Percentiles rank a stretch among this genome's conserved stretches.
Conservation (phyloP, 1,139 yeast species). For the Taiozyma sp. region DNA sequence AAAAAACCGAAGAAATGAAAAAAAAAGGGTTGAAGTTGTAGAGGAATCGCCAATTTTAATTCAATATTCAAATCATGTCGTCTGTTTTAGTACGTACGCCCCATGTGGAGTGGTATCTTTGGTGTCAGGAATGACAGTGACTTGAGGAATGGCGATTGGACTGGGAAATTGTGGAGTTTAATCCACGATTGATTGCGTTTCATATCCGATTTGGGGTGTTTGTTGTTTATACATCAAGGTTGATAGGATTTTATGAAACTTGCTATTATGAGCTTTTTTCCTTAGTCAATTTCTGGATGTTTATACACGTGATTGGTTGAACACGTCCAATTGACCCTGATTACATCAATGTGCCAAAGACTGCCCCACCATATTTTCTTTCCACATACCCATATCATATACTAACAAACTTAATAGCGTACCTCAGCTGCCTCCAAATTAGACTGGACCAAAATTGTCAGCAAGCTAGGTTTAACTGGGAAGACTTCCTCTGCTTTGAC, state of each 20-base stretch:
- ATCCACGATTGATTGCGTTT: not conserved
- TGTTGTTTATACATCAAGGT: not conserved
- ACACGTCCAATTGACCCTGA: not conserved
- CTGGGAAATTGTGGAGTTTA: not conserved
- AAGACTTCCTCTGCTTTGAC: constrained; percentile 84
- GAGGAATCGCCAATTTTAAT: not conserved
- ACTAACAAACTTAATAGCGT: constrained; percentile 14
- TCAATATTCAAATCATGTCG: not conserved
- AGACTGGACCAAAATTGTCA: constrained; percentile 91
- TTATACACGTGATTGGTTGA: not conserved
- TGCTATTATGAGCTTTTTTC: too few relatives aligned
- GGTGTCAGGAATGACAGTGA: not conserved
- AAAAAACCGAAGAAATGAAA: not conserved
- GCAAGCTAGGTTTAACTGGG: constrained; percentile 90
- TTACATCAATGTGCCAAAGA: too few relatives aligned
- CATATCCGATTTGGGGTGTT: not conserved
- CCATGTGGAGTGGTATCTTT: not conserved
- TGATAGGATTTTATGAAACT: too few relatives aligned
- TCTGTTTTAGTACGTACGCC: not conserved
- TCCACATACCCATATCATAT: not conserved
- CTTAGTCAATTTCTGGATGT: too few relatives aligned
- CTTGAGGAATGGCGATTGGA: not conserved
- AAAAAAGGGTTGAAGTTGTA: not conserved
- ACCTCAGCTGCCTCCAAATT: constrained; percentile 75
- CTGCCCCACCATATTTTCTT: too few relatives aligned